Evolutionary conservation across 2,329 filamentous ascomycete species (phyloP).

Genomic region (Xylaria sp.): DNA sequence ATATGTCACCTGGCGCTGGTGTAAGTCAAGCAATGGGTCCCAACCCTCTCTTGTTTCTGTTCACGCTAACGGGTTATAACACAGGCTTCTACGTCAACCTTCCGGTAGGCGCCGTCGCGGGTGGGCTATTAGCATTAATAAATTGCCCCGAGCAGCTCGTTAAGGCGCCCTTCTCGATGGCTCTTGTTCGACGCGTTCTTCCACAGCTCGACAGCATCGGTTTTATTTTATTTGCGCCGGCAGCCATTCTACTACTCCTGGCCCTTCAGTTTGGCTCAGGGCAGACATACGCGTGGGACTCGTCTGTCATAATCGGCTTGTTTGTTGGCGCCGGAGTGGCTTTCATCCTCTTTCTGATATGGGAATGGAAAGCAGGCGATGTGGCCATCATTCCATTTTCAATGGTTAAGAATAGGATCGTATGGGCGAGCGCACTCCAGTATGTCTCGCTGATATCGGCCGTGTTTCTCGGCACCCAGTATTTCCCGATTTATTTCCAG

Average conservation of each 20-base stretch:
- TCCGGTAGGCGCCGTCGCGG: constrained; percentile 55
- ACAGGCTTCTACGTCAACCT: constrained; percentile 57
- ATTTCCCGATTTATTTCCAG: constrained; percentile 51
- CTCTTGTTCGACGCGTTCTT: constrained; percentile 46
- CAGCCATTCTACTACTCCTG: constrained; percentile 57
- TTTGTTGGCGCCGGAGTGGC: constrained; percentile 53
- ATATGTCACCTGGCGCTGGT: constrained; percentile 41
- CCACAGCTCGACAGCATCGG: constrained; percentile 56
- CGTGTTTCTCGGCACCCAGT: constrained; percentile 54
- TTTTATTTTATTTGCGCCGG: constrained; percentile 57
- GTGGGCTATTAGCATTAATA: constrained; percentile 49
- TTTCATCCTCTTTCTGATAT: constrained; percentile 52
- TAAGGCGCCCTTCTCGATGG: constrained; percentile 47
- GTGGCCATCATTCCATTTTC: constrained; percentile 62
- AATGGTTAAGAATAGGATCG: constrained; percentile 56
- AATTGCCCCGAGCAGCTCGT: constrained; percentile 53
- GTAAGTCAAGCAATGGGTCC: constrained; percentile 25
- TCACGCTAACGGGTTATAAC: constrained; percentile 48
- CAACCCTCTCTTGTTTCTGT: not conserved
- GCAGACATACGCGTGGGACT: constrained; percentile 54
- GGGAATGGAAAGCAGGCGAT: constrained; percentile 58
- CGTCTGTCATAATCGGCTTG: constrained; percentile 54
- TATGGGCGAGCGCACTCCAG: constrained; percentile 57
- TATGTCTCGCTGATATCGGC: constrained; percentile 57
- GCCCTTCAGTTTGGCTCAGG: constrained; percentile 60